These are phyloP conservation scores for Ganoderma multipileum DNA, from an alignment of 1,284 basidiomycete genomes.

Conservation along the genomic window DNA sequence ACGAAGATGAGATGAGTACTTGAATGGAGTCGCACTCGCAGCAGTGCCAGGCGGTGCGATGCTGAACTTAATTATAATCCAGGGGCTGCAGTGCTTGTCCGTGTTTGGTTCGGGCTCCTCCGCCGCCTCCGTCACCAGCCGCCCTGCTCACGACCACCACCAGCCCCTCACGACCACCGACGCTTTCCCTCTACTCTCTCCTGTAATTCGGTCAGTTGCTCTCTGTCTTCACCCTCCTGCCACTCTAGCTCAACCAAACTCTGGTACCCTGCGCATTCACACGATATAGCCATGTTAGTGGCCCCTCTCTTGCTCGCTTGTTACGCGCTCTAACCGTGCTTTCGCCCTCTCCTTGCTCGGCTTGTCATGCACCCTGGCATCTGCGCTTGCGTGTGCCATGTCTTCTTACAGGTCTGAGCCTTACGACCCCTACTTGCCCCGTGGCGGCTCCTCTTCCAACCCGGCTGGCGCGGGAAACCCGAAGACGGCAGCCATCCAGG, in stretches of 20 bases:
- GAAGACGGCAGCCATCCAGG: constrained; percentile 93
- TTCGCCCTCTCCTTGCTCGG: neutral
- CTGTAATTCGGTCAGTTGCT: constrained; percentile 35
- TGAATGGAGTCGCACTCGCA: neutral
- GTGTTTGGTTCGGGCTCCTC: constrained; percentile 34
- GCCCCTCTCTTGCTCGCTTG: constrained; percentile 24
- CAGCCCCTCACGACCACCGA: constrained; percentile 35
- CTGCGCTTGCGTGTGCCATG: neutral
- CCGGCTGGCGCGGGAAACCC: constrained; percentile 66
- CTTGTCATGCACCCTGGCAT: neutral
- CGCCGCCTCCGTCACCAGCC: constrained; percentile 36
- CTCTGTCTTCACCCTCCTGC: constrained; percentile 6
- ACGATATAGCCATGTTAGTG: constrained; percentile 36
- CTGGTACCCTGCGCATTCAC: constrained; percentile 9
- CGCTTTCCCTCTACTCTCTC: constrained; percentile 28
- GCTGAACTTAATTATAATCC: constrained; percentile 5
- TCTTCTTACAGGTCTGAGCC: constrained; percentile 79
- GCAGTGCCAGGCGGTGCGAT: constrained; percentile 19
- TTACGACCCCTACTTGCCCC: constrained; percentile 95
- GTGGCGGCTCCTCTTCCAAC: constrained; percentile 70
- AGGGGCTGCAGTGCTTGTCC: constrained; percentile 27
- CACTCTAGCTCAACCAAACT: constrained; percentile 18
- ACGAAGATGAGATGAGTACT: constrained; percentile 3
- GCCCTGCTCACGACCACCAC: constrained; percentile 34
- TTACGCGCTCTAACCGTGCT: constrained; percentile 21